Conservation (phyloP, 345 rosid genomes). For the Populus alba region DNA sequence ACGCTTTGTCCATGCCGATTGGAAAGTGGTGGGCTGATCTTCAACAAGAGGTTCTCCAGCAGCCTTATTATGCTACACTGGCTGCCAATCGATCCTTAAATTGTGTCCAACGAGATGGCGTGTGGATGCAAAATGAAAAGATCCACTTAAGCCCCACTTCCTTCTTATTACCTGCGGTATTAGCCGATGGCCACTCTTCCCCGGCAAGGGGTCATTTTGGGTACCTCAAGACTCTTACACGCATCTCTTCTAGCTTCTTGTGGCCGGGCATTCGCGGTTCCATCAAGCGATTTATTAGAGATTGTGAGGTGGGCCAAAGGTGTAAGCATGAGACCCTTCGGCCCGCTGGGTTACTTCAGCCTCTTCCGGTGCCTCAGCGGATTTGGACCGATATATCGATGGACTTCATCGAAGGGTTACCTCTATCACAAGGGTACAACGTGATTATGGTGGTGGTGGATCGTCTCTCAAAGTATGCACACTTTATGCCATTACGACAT, state of each 20-base stretch:
- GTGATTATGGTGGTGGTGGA: background rate
- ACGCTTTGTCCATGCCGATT: background rate
- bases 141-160: background rate
- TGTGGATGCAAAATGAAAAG: background rate
- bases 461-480: background rate
- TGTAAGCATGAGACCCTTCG: background rate
- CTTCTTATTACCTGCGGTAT: rapidly evolving
- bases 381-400: background rate
- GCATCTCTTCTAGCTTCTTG: background rate
- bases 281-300: background rate
- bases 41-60: background rate
- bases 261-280: background rate
- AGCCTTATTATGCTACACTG: background rate
- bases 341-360: background rate
- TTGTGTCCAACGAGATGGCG: background rate
- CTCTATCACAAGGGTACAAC: background rate
- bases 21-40: background rate
- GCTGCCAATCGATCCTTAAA: background rate
- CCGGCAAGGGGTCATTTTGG: background rate
- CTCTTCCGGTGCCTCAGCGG: background rate
- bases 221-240: background rate
- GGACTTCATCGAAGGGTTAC: background rate
- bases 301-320: background rate
- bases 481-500: too few species aligned
- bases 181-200: background rate